Percentiles rank a stretch among this genome's conserved stretches.
These are phyloP conservation scores for Stephanocyclus meneghinianus DNA, from an alignment of 352 stramenopile genomes.

Conservation along the genomic window DNA sequence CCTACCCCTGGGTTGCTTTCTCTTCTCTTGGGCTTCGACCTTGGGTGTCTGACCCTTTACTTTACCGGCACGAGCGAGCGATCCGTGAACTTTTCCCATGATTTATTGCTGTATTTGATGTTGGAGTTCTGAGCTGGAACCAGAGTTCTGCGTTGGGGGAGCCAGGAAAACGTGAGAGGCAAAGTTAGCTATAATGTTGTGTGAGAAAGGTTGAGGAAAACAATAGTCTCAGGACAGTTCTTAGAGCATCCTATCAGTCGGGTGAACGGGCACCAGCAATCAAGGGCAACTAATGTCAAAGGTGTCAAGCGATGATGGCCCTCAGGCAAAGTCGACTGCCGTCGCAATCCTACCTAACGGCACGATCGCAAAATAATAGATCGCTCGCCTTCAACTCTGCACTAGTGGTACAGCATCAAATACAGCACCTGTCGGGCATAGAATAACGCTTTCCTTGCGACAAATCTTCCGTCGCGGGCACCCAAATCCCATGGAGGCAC, in stretches of 20 bases:
- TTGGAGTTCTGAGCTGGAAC: not conserved
- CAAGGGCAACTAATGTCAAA: too few species aligned
- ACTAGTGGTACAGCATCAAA: not conserved
- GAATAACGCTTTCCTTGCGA: not conserved
- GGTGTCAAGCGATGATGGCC: too few species aligned
- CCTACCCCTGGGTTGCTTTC: slow-evolving; percentile 96
- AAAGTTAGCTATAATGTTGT: too few species aligned
- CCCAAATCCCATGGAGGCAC: not conserved
- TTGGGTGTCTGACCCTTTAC: slow-evolving; percentile 99
- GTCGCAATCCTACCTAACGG: not conserved
- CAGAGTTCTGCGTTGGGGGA: too few species aligned
- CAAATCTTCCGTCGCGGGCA: not conserved
- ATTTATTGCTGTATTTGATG: slow-evolving; percentile 20
- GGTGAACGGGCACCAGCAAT: too few species aligned
- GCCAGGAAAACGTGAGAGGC: too few species aligned
- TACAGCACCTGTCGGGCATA: not conserved
- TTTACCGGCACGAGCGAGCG: slow-evolving; percentile 99
- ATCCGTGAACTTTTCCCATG: slow-evolving; percentile 97
- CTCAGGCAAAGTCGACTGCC: too few species aligned
- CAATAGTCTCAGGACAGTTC: too few species aligned
- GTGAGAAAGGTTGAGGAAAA: too few species aligned
- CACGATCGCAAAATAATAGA: not conserved
- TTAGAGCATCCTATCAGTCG: too few species aligned
- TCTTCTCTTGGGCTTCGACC: slow-evolving; percentile 98
- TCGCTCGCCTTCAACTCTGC: not conserved